Evolutionary conservation across 345 rosid genomes (phyloP), one percentile per base, ranked within the genome.

Genomic region (Leavenworthia alabamica): DNA sequence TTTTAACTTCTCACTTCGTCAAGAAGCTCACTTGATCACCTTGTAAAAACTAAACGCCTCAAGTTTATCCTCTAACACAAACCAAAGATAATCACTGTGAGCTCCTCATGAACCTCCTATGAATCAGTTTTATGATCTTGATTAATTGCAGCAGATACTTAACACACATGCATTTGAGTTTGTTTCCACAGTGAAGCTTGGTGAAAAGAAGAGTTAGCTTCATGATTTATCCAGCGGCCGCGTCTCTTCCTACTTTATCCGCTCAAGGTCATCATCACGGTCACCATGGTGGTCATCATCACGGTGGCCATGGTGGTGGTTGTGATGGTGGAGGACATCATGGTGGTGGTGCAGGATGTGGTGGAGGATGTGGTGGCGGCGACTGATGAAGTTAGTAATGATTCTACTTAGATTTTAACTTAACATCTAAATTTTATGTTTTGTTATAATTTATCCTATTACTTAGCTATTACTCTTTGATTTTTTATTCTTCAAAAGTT

Each of bases 161-260:
- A 36, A 55, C 31, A 42, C 8, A 41, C 27, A 17, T 33, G 27
- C 6, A 29, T 43, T 23, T 4, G 15, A 16, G 36, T 6, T 19
- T 42, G 26, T 28, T 23, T 24, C 29, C 32, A 20, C 15, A 45
- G 55, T 23, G 31, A 46, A 33, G 39, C 24, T 31, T 15, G 13
- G 19, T 36, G 19, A 8, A 20, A 20, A 62, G 56, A 62, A 29
- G 37, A 10, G 17, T 7, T 23, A 23, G 12, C 57, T 37, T 47
- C 31, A 27, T 47, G 49, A 13, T 46, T 46, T 66, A 47, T 67
- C 58, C 72, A 39, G 51, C 51, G 3, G 64, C 65, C 39, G 50
- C 57, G 12, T 67, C 71, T 67, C 71, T 67, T 9, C 58, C 71
- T 47, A 47, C 64, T 47, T 14, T 56, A 16, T 57, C 50, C 43